These are phyloP conservation scores for Andrographis paniculata DNA, from an alignment of 305 asterid genomes.

Conservation along the genomic window DNA sequence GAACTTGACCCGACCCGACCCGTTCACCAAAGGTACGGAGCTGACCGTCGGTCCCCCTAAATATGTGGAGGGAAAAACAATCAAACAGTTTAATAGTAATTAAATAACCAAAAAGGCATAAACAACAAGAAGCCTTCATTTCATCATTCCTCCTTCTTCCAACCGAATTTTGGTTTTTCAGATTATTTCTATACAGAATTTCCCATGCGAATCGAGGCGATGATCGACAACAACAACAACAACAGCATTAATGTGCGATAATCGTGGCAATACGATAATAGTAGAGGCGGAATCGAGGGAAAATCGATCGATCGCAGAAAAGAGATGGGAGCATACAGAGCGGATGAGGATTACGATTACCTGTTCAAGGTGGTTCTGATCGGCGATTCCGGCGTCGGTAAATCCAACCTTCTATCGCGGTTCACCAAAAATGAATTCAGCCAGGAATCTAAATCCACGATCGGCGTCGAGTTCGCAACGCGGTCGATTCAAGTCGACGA, in stretches of 20 bases:
- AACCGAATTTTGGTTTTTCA: too few species aligned
- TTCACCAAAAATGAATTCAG: constrained; percentile 51
- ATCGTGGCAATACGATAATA: not conserved
- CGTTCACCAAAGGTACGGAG: too few species aligned
- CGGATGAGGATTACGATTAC: constrained; percentile 56
- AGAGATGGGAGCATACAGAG: constrained; percentile 38
- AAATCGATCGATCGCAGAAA: constrained; percentile 3
- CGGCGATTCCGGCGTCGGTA: constrained; percentile 53
- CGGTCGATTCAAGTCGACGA: constrained; percentile 45
- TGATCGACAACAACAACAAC: not conserved
- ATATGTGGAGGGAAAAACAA: not conserved
- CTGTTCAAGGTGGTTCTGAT: constrained; percentile 51
- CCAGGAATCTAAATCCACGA: constrained; percentile 46
- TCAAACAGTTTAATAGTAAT: not conserved
- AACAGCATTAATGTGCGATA: not conserved
- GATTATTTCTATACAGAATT: too few species aligned
- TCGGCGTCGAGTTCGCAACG: constrained; percentile 55
- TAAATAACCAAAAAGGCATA: not conserved
- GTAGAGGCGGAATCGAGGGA: not conserved
- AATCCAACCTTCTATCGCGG: constrained; percentile 10
- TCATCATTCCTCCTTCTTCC: not conserved
- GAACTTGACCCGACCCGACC: too few species aligned
- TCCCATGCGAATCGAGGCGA: not conserved
- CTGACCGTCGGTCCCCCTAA: constrained; percentile 1
- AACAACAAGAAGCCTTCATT: not conserved